Base-by-base conservation (phyloP, 2,329 filamentous ascomycete species). In the Aspergillus cejpii region DNA sequence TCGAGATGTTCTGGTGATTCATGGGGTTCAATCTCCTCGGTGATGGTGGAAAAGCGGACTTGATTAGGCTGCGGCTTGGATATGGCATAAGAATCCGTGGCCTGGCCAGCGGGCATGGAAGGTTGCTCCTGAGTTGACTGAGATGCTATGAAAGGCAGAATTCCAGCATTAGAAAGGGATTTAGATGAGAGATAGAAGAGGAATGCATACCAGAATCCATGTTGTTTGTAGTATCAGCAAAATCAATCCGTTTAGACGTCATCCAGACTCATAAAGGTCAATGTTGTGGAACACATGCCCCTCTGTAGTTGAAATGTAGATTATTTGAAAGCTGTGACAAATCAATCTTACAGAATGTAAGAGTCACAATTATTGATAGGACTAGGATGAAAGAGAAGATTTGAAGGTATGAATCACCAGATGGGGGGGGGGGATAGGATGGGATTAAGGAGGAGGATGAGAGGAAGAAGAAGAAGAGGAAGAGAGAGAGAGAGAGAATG, bases 41-140 rank as follows among this genome's bases (percentile, higher is more conserved):
- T 79, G 50, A 78, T 74, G 21, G 84, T 80, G 43, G 83, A 81
- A 65, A 89, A 90, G 47, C 84, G 83, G 43, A 89, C 85, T 47
- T 70, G 65, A 33, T 52, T 51, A 37, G 58, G 61, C 33, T 61
- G 62, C 33, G 57, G 42, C 52, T 56, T 63, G 38, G 54, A 49
- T 52, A 61, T 63, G 54, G 54, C 55, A 47, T 46, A 39, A 38
- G 55, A 43, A 39, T 59, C 54, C 47, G 53, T 37, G 20, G 48
- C 49, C 28, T 60, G 55, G 43, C 42, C 55, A 46, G 54, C 14
- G 17, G 36, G 38, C 45, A 54, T 56, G 45, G 58, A 54, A 52
- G 43, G 52, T 44, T 55, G 45, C 38, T 49, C 52, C 19, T 55
- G 52, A 26, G 54, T 48, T 27, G 43, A 21, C 43, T 51, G 45